Evolutionary conservation across 441 rosid species (phyloP).

Genomic region (Arabidopsis hybrid): DNA sequence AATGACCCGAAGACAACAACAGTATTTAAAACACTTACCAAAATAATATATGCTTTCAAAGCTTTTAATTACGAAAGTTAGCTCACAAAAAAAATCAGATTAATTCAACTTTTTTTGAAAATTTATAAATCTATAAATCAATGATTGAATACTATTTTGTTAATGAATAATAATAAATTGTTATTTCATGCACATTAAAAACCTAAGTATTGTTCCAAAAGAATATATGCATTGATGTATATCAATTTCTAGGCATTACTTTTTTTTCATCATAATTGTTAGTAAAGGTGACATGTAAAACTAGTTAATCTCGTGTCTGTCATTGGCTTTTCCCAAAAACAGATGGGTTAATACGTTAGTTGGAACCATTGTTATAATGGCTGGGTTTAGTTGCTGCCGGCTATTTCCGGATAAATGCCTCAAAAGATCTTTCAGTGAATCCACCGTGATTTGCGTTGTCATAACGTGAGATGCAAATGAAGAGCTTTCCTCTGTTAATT

Average conservation of each 20-base stretch:
- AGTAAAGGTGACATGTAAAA: neutral
- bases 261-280: neutral
- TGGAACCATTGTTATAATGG: conserved; percentile 1
- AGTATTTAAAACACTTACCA: neutral
- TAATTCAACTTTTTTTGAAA: too few relatives aligned
- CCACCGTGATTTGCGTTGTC: conserved; percentile 34
- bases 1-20: neutral
- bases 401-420: conserved; percentile 32
- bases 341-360: conserved; percentile 8
- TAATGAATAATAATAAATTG: neutral
- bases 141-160: neutral
- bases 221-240: neutral
- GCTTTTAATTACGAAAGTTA: too few relatives aligned
- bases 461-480: conserved; percentile 17
- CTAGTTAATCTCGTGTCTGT: neutral
- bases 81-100: too few relatives aligned
- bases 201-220: neutral
- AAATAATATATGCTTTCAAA: too few relatives aligned
- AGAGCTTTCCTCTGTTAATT: neutral
- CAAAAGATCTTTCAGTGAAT: conserved; percentile 10
- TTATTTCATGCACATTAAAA: too few relatives aligned
- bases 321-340: conserved; percentile 15
- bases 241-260: too few relatives aligned
- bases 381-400: conserved; percentile 23
- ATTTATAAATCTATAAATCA: too few relatives aligned